phyloP scores from a whole-genome alignment of 352 stramenopile genomes.

The Aphanomyces invadans region DNA sequence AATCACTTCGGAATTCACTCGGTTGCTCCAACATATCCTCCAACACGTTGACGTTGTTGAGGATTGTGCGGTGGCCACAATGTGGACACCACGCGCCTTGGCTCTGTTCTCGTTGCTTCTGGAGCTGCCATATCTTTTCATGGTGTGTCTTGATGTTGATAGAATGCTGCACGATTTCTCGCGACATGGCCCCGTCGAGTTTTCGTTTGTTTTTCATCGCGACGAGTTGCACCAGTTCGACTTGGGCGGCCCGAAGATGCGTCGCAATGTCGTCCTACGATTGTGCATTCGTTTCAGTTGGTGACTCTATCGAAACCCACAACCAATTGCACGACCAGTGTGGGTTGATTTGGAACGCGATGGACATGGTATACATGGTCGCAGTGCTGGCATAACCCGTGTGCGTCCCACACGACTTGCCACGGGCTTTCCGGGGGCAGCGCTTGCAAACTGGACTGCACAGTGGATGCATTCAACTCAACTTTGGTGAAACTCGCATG shows the following conservation, averaged over 20 bases:
- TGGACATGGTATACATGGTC: neutral
- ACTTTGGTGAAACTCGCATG: neutral
- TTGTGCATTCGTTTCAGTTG: too few species aligned
- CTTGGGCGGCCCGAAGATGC: neutral
- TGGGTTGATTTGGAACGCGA: neutral
- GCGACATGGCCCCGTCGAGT: neutral
- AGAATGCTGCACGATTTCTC: neutral
- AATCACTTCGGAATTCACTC: too few species aligned
- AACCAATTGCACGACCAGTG: neutral
- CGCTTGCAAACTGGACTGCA: neutral
- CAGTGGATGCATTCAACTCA: neutral
- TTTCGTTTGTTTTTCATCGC: neutral
- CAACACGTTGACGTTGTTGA: too few species aligned
- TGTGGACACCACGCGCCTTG: constrained; percentile 8
- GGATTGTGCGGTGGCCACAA: constrained; percentile 14
- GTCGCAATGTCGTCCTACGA: neutral
- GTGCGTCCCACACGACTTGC: neutral
- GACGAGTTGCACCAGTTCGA: neutral
- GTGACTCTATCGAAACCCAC: too few species aligned
- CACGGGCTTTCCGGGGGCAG: neutral
- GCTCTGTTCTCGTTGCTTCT: neutral
- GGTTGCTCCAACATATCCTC: too few species aligned
- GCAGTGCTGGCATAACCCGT: constrained; percentile 2
- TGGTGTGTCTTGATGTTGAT: neutral
- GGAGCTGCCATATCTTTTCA: neutral